These are phyloP conservation scores for Cryptosporidium ryanae DNA, from an alignment of 169 alveolate genomes.

Conservation along the genomic window DNA sequence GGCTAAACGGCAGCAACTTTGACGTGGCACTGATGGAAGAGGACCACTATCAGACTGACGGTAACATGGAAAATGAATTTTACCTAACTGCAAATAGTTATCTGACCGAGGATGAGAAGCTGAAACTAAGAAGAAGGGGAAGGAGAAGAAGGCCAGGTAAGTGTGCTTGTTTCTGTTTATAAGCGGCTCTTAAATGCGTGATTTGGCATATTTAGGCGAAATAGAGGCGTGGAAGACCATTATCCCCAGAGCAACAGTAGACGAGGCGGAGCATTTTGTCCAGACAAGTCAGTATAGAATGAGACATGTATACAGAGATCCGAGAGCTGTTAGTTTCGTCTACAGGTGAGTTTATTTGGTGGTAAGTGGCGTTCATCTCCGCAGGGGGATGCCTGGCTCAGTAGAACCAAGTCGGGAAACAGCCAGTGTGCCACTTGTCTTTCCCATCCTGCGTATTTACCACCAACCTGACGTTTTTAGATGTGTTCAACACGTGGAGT, in stretches of 20 bases:
- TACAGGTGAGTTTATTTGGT: conserved; percentile 34
- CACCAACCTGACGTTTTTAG: background rate
- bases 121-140: conserved; percentile 69
- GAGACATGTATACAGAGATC: conserved; percentile 74
- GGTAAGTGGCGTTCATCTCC: no score
- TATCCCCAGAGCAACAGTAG: conserved; percentile 70
- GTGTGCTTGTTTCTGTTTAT: background rate
- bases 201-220: conserved; percentile 16
- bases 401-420: no score
- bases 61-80: conserved; percentile 25
- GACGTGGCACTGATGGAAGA: conserved; percentile 43
- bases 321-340: conserved; percentile 74
- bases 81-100: conserved; percentile 19
- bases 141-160: conserved; percentile 74
- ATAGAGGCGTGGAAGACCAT: conserved; percentile 74
- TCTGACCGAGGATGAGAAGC: conserved; percentile 56
- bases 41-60: conserved; percentile 15
- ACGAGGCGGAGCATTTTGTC: conserved; percentile 73
- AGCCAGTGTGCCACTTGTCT: no score
- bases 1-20: background rate
- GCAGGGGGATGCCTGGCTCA: no score
- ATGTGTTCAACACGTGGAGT: conserved; percentile 71
- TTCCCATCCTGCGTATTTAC: background rate
- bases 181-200: background rate
- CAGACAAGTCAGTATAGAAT: conserved; percentile 74